These are phyloP conservation scores for Ogataea corticis DNA, from an alignment of 805 yeast species.

Conservation along the genomic window DNA sequence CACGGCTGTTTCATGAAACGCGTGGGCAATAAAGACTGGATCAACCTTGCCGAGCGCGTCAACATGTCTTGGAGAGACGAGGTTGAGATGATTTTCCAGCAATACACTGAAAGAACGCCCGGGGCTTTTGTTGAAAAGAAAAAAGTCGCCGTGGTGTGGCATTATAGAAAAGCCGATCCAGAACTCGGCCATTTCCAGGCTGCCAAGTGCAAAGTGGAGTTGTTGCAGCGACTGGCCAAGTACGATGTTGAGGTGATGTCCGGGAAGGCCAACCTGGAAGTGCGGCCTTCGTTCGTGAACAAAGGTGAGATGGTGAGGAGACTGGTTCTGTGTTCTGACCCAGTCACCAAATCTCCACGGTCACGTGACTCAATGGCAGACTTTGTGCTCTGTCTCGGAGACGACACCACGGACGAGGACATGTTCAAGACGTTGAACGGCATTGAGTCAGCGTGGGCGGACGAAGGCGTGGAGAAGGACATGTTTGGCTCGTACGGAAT, in stretches of 20 bases:
- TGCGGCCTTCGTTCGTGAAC: conserved; percentile 91
- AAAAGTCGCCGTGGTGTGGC: conserved; percentile 97
- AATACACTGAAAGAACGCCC: conserved; percentile 85
- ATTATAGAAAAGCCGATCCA: conserved; percentile 92
- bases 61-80: conserved; percentile 96
- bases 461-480: conserved; percentile 42
- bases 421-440: conserved; percentile 81
- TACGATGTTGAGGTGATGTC: conserved; percentile 93
- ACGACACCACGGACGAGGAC: conserved; percentile 96
- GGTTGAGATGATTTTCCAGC: conserved; percentile 70
- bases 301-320: conserved; percentile 94
- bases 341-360: conserved; percentile 34
- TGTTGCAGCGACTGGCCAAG: conserved; percentile 55
- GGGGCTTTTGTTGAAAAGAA: conserved; percentile 86
- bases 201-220: conserved; percentile 61
- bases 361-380: conserved; percentile 60
- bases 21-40: conserved; percentile 69
- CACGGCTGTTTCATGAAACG: conserved; percentile 94
- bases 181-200: conserved; percentile 90
- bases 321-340: conserved; percentile 66
- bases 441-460: conserved; percentile 57
- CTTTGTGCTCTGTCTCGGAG: conserved; percentile 89
- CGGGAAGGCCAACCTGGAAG: conserved; percentile 97
- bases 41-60: conserved; percentile 72
- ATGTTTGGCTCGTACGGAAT: conserved; percentile 59